A percentile compares a stretch with the other conserved stretches of the same genome.
These are phyloP conservation scores for Prorocentrum cordatum DNA, from an alignment of 169 alveolate genomes.

Conservation along the genomic window DNA sequence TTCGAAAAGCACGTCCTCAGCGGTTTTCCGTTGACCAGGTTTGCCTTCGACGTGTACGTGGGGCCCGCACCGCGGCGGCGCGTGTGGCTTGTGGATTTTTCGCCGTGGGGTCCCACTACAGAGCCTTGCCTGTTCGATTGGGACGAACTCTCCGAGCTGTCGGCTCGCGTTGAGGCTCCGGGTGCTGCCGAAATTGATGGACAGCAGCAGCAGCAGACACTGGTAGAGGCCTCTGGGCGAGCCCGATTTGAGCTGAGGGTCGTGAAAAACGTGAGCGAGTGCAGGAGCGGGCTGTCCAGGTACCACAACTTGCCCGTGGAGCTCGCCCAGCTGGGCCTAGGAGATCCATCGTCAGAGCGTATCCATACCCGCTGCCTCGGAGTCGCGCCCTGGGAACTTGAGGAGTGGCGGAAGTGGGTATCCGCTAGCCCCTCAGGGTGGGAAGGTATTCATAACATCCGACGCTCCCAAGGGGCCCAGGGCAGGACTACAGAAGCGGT, in stretches of 20 bases:
- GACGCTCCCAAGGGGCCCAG: too few relatives aligned
- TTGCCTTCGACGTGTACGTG: constrained; percentile 6
- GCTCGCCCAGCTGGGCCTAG: constrained; percentile 12
- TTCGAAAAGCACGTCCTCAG: constrained; percentile 17
- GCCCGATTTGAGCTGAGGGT: neutral
- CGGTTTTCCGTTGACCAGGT: neutral
- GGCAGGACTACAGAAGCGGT: too few relatives aligned
- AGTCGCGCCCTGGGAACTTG: neutral
- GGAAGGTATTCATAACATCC: neutral
- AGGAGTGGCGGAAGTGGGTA: neutral
- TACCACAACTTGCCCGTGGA: constrained; percentile 23
- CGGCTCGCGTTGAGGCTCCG: neutral
- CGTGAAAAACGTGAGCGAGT: neutral
- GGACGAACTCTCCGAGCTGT: neutral
- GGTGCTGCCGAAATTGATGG: neutral
- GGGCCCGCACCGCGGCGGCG: constrained; percentile 26
- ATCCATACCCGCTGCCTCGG: neutral
- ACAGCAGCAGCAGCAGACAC: neutral
- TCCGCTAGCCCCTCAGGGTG: neutral
- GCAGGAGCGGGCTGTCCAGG: neutral
- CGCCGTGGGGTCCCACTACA: constrained; percentile 55
- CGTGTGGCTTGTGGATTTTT: constrained; percentile 39
- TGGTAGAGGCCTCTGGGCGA: neutral
- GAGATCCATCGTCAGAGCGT: neutral
- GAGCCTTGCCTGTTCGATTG: constrained; percentile 27